A percentile compares a stretch with the other conserved stretches of the same genome.
phyloP scores from a whole-genome alignment of 2,329 filamentous ascomycete species.

The Bipolaris cookei region DNA sequence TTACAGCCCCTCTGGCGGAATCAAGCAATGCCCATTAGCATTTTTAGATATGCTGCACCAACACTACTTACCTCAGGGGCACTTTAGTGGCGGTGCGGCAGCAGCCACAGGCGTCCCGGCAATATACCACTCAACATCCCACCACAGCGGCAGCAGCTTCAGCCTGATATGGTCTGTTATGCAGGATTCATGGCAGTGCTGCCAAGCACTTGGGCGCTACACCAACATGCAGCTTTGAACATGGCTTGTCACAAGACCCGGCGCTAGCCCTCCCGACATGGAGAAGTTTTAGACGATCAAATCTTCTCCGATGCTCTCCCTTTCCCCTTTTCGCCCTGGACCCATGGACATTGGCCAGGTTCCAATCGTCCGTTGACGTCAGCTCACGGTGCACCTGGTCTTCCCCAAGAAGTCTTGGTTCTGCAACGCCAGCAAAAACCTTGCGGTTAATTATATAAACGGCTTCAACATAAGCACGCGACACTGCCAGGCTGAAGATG shows the following conservation, averaged over 20 bases:
- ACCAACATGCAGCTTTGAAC: neutral
- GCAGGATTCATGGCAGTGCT: neutral
- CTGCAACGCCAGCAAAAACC: neutral
- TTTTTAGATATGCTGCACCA: neutral
- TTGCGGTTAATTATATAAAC: neutral
- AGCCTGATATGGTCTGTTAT: neutral
- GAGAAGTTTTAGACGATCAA: slow-evolving; percentile 6
- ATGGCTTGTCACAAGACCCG: slow-evolving; percentile 6
- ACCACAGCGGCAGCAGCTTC: neutral
- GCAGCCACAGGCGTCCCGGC: neutral
- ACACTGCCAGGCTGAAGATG: slow-evolving; percentile 1
- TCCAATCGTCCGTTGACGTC: slow-evolving; percentile 10
- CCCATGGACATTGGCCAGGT: neutral
- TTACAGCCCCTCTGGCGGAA: neutral
- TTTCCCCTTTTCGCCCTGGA: slow-evolving; percentile 1
- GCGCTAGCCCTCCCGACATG: neutral
- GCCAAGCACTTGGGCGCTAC: neutral
- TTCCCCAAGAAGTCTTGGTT: neutral
- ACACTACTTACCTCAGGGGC: neutral
- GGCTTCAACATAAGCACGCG: neutral
- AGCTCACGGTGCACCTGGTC: neutral
- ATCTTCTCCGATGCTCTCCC: neutral
- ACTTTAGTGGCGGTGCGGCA: neutral
- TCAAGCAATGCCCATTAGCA: slow-evolving; percentile 1
- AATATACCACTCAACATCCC: neutral